phyloP scores from a whole-genome alignment of 176 grass and related monocot species.

The Oryza glaberrima region DNA sequence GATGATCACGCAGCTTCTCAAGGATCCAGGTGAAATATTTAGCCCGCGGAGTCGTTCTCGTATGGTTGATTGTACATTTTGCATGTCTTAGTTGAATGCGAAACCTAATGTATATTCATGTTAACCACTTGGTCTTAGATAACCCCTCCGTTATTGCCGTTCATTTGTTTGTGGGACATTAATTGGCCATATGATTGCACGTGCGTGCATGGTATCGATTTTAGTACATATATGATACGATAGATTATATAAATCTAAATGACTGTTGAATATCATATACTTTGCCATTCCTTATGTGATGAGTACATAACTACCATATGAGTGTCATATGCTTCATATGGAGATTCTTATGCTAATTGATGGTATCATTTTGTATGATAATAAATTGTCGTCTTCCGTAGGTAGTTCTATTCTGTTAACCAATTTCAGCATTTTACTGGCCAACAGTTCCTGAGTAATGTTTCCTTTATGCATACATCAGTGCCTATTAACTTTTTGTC shows the following conservation, averaged over 20 bases:
- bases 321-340: neutral
- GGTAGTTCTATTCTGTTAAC: neutral
- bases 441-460: neutral
- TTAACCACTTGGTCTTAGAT: neutral
- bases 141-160: neutral
- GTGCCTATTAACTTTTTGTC: neutral
- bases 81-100: neutral
- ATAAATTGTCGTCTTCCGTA: neutral
- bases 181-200: neutral
- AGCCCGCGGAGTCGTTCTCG: neutral
- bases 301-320: neutral
- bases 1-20: conserved; percentile 59
- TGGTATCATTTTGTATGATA: neutral
- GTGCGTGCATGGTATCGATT: neutral
- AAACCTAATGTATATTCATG: neutral
- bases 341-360: neutral
- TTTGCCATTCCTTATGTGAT: neutral
- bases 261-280: neutral
- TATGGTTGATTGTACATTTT: conserved; percentile 20
- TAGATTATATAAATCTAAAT: neutral
- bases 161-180: neutral
- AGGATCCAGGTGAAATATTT: conserved; percentile 64
- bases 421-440: neutral
- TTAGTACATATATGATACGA: neutral
- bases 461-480: conserved; percentile 18